phyloP scores from a whole-genome alignment of 148 eudicot species.

The Rheum nobile region DNA sequence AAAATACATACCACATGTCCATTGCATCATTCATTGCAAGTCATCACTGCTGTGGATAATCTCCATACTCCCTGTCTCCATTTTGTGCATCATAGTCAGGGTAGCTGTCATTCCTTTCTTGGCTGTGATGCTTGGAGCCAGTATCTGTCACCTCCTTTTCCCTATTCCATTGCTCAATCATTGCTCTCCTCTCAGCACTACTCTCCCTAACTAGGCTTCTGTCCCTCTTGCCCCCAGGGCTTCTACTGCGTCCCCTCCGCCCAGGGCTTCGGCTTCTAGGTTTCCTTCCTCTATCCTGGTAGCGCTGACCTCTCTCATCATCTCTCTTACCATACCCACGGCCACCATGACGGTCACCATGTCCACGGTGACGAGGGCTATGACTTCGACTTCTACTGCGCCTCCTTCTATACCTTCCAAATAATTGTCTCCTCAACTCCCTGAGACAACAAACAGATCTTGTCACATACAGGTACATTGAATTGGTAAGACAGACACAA shows the following conservation, averaged over 20 bases:
- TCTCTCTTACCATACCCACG: constrained; percentile 62
- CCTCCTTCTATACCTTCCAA: constrained; percentile 60
- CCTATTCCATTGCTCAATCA: constrained; percentile 86
- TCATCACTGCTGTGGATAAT: constrained; percentile 23
- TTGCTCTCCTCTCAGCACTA: constrained; percentile 91
- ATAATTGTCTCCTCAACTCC: no score
- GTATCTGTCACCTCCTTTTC: constrained; percentile 58
- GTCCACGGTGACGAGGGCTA: constrained; percentile 52
- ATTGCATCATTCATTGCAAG: no score
- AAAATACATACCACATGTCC: constrained; percentile 35
- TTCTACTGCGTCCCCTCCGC: constrained; percentile 70
- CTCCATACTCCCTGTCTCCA: constrained; percentile 22
- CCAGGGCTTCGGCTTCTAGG: constrained; percentile 86
- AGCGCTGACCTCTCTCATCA: no score
- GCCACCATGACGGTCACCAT: constrained; percentile 65
- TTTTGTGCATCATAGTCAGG: constrained; percentile 19
- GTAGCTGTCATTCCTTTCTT: constrained; percentile 17
- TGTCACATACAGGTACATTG: neutral
- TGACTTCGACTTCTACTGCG: constrained; percentile 63
- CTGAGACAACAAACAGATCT: neutral
- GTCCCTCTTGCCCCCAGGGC: constrained; percentile 67
- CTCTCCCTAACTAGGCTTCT: constrained; percentile 72
- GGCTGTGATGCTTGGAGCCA: constrained; percentile 21
- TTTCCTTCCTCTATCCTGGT: constrained; percentile 59
- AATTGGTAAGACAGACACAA: neutral